Conservation (phyloP, 106 monocot genomes). For the Dendrobium officinale region DNA sequence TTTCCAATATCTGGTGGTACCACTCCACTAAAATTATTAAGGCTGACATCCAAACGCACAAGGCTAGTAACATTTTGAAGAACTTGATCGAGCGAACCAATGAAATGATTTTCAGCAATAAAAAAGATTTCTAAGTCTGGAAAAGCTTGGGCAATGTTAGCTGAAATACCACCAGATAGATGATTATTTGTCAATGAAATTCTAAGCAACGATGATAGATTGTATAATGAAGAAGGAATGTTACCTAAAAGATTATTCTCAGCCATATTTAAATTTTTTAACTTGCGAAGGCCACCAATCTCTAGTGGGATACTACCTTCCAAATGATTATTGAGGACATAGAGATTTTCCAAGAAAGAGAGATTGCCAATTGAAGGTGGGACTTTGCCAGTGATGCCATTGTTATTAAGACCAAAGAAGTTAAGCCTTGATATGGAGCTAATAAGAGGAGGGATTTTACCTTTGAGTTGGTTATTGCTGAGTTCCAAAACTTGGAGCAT, state of each 20-base stretch:
- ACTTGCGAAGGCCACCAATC: not conserved
- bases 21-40: conserved; percentile 14
- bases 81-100: not conserved
- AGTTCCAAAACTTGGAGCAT: conserved; percentile 6
- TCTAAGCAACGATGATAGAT: conserved; percentile 1
- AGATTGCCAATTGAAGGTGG: conserved; percentile 10
- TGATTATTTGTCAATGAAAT: conserved; percentile 13
- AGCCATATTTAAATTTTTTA: not conserved
- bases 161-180: conserved; percentile 20
- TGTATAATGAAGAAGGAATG: conserved; percentile 22
- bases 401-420: not conserved
- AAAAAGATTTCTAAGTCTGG: not conserved
- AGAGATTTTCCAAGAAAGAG: not conserved
- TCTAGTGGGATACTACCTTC: conserved; percentile 15
- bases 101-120: not conserved
- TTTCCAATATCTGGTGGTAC: conserved; percentile 18
- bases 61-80: not conserved
- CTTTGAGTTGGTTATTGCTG: not conserved
- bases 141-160: conserved; percentile 4
- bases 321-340: conserved; percentile 13
- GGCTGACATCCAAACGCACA: conserved; percentile 1
- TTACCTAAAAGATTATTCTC: conserved; percentile 10
- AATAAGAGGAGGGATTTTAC: conserved; percentile 14
- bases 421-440: not conserved
- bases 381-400: conserved; percentile 2